Base-by-base conservation (phyloP, 1,284 basidiomycete species). In the Ustilago tritici region DNA sequence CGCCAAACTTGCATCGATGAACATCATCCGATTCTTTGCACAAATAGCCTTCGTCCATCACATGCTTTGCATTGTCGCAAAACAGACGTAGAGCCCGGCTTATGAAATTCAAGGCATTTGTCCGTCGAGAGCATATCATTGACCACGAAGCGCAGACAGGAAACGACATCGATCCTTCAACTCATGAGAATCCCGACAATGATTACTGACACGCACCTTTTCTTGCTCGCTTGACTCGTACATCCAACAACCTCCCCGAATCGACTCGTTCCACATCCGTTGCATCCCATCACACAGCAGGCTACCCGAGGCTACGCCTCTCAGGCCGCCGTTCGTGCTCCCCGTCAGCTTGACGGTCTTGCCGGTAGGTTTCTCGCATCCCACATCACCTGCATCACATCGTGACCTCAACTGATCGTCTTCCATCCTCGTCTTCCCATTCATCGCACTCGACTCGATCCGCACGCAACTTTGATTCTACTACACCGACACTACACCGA, bases 241-340 rank as follows among this genome's bases (percentile, higher is more conserved):
- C 36, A 35, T 34, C 54, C 34, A 43, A 35, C 41, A n/a, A n/a
- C 49, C 19, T 28, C 19, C 23, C 4, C n/a, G 23, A 28, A 28
- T 41, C 15, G 12, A 8, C 47, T 31, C 43, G 36, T 23, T n/a
- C 5, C 6, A 10, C 31, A 17, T 40, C 15, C n/a, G 14, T 43
- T 47, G 12, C 31, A 28, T 43, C 15, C 17, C n/a, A 41, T 23
- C 43, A 14, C n/a, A 57, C 31, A 70, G 67, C 69, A 80, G 78
- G 72, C 81, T 50, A 80, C 81, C 60, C 84, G 84, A 49, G 81
- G 84, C 76, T 85, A 85, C 76, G 84, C 84, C 65, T 78, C 83
- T 34, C 82, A 85, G 75, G 76, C 81, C 35, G 63, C 76, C 58
- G 71, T 84, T 49, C 73, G 76, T 41, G 79, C 83, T 53, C 84